Evolutionary conservation across 2,329 filamentous ascomycete genomes (phyloP), one percentile per base, ranked within the genome.

Genomic region (Pseudogymnoascus sp.): DNA sequence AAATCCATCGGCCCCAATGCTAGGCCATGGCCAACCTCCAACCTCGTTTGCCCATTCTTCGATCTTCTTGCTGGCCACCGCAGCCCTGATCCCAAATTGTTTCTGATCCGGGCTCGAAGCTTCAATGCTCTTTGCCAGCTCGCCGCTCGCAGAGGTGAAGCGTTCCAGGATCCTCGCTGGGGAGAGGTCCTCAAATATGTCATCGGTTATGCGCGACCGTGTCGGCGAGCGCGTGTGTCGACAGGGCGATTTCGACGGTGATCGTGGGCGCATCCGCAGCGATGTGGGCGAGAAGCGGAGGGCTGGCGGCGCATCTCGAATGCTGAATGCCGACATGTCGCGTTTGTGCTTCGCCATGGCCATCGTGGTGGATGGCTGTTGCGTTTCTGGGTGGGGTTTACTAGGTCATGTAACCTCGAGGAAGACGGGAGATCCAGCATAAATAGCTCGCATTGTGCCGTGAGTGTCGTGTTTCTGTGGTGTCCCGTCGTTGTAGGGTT

Each of bases 1-100:
- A 65, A 88, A 88, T 7, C 85, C 85, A 0, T 77, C 73, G 40
- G 80, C 80, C 13, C 75, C 75, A 3, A 74, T 70, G 1, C 76
- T 70, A 1, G 84, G 81, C 85, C 86, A 86, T 1, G 77, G 74
- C 85, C 84, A 86, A 50, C 76, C 72, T 50, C 78, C 76, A 40
- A 95, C 79, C 77, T 95, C 90, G n/a, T 84, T 79, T 26, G 89
- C 80, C 90, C 90, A 95, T 70, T 84, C 82, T 73, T 88, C 82
- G 66, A 95, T 84, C 66, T 83, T 86, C 69, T 88, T 84, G 11
- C 88, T 88, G 15, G 88, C 87, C 65, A 86, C 75, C 44, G 89
- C 89, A 46, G 89, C 87, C 66, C 85, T 83, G 70, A 88, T 79
- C 44, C 87, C 89, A 73, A 93, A 86, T 15, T 88, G 86, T 69